Evolutionary conservation across 345 rosid species (phyloP), one percentile per base, ranked within the genome.

Genomic region (Trapa incisa): DNA sequence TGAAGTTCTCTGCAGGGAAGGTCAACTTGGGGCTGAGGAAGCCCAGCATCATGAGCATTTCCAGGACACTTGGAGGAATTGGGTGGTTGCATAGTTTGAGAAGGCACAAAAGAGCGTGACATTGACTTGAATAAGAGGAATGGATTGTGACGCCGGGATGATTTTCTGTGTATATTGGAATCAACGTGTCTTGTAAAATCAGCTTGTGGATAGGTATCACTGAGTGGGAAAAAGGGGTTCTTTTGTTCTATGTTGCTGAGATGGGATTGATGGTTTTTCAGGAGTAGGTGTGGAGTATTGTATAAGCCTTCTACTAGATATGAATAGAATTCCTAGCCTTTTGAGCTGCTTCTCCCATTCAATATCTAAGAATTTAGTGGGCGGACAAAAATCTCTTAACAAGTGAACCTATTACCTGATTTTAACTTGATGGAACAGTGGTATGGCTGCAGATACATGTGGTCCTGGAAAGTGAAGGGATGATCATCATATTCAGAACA

Each of bases 1-100:
- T 90, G 50, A 87, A 93, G 71, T 88, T 90, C 73, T 85, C 98
- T 29, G 75, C 97, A 5, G 89, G 94, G 72, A 88, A 90, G 77
- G 86, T 88, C 97, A 86, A 84, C 77, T 37, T 89, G 76, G 91
- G 98, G 48, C 80, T 88, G 82, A 80, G 89, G 17, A 89, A 80
- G 80, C 96, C 96, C 54, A 89, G 80, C 70, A 84, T 92, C 54
- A 65, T 83, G 3, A 87, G 83, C 76, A 75, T 88, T 60, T 76
- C 92, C 1, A 87, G 82, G 71, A 86, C 94, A 48, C 67, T 93
- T 60, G 85, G 85, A 80, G 92, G 92, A 17, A 37, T 93, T 77
- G 88, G 96, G 72, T 73, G 85, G 81, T 74, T 87, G 74, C 94
- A 88, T 72, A 79, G 75, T 75, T 82, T 84, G 32, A 79, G 72